Evolutionary conservation across 768 basidiomycete species (phyloP), one percentile per base, ranked within the genome.

Genomic region (Dacryopinax spathularia): DNA sequence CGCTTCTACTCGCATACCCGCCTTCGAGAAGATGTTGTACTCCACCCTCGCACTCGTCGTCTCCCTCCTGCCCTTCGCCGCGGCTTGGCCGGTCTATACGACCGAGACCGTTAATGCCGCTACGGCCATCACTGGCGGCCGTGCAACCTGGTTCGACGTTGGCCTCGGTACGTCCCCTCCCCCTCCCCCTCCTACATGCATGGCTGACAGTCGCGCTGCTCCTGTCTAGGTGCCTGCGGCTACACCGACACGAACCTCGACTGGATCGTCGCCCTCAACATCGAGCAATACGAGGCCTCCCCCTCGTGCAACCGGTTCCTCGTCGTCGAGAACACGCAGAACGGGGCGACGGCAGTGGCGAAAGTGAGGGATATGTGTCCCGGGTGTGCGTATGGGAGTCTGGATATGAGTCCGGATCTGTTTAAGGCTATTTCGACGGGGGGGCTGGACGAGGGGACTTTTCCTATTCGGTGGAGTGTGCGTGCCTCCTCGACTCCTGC

Each of bases 351-450:
- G 34, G 68, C 69, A 41, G 60, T 56, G 12, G 68, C 68, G 31
- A 61, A 60, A 29, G 67, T 70, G 33, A 69, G 67, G 61, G 72
- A 73, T 65, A 67, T 68, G 33, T 73, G 72, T 65, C 72, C 72
- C 22, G 61, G 64, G 18, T 73, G 72, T 62, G 48, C 48, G 48
- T 25, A 56, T 15, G 48, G 48, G 6, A 56, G 48, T 29, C 18
- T 56, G 13, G 48, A 56, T 20, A 56, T 56, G 48, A 56, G 48
- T 29, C 48, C 48, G 25, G 48, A 56, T 31, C 29, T 56, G 48
- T 56, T 56, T 29, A 56, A 56, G 48, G 48, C 48, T 29, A 56
- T 56, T 29, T 56, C 48, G 5, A 56, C 48, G 13, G 48, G 29
- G 5, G 48, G 48, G 48, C 18, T 56, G 13, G 48, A 31, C 9